Conservation (phyloP, 2,329 filamentous ascomycete genomes). For the Aspergillus phoenicis region DNA sequence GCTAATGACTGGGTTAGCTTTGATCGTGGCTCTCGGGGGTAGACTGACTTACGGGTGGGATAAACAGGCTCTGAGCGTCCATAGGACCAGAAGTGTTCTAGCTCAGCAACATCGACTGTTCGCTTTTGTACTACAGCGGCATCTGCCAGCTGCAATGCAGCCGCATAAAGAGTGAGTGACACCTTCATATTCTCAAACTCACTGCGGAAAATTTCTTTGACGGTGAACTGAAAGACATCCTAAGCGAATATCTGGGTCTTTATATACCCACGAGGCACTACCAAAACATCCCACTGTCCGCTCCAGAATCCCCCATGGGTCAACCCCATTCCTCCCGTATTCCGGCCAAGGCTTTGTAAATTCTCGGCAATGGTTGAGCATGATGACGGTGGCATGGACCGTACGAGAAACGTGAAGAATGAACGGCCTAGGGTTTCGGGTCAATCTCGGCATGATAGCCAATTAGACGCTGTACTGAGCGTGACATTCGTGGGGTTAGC, state of each 20-base stretch:
- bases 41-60: not conserved
- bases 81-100: conserved; percentile 4
- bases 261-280: not conserved
- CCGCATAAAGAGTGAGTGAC: not conserved
- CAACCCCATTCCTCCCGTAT: not conserved
- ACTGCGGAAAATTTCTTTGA: not conserved
- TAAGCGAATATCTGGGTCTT: not conserved
- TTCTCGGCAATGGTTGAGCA: not conserved
- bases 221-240: not conserved
- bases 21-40: not conserved
- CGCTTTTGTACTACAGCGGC: not conserved
- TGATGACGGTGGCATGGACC: not conserved
- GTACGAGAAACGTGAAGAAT: not conserved
- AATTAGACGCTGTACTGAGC: not conserved
- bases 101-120: not conserved
- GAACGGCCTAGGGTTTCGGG: not conserved
- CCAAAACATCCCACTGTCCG: not conserved
- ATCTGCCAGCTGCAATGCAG: not conserved
- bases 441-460: not conserved
- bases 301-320: not conserved
- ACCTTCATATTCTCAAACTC: not conserved
- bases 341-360: not conserved
- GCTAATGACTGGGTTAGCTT: conserved; percentile 3
- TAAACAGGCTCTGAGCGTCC: conserved; percentile 6
- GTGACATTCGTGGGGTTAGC: not conserved